phyloP scores from a whole-genome alignment of 148 eudicot genomes.

The Dianthus caryophyllus region DNA sequence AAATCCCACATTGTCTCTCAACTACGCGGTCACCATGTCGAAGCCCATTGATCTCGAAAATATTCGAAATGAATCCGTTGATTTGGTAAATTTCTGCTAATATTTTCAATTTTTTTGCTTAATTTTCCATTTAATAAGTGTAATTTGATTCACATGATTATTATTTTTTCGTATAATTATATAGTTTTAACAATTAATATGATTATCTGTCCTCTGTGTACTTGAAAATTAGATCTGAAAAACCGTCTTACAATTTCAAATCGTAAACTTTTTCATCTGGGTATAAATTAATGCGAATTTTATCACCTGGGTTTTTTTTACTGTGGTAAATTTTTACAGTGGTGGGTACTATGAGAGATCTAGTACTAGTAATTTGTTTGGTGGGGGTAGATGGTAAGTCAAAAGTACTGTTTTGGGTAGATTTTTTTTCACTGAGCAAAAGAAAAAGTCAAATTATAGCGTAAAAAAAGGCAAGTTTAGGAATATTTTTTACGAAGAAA shows the following conservation, averaged over 20 bases:
- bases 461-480: not conserved
- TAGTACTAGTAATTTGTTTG: not conserved
- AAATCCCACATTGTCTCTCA: not conserved
- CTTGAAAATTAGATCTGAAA: no score
- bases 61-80: constrained; percentile 78
- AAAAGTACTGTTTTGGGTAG: not conserved
- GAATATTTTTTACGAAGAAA: not conserved
- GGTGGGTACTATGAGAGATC: not conserved
- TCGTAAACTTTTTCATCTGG: not conserved
- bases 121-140: not conserved
- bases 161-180: no score
- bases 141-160: not conserved
- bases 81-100: constrained; percentile 51
- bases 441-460: not conserved
- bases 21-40: constrained; percentile 21
- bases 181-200: no score
- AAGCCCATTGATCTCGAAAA: constrained; percentile 53
- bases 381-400: not conserved
- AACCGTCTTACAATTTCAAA: no score
- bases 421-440: constrained; percentile 2
- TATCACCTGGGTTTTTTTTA: not conserved
- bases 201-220: no score
- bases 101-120: no score
- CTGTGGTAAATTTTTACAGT: not conserved
- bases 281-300: not conserved